These are phyloP conservation scores for Fusarium sacchari DNA, from an alignment of 2,329 filamentous ascomycete species.

Conservation along the genomic window DNA sequence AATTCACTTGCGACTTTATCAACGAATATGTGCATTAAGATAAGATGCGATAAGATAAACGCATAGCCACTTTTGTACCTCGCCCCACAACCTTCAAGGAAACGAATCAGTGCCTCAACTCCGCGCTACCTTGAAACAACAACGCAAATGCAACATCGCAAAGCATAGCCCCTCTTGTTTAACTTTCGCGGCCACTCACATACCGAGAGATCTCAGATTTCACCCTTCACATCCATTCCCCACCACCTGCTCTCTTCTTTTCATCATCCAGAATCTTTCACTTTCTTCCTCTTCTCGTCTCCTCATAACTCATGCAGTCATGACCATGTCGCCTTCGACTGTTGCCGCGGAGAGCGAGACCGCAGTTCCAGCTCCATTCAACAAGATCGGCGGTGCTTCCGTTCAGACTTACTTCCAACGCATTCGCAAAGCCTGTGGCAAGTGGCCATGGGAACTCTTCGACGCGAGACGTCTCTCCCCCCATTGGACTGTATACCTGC, in stretches of 20 bases:
- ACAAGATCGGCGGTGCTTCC: background rate
- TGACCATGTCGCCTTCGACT: background rate
- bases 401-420: background rate
- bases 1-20: background rate
- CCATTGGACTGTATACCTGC: background rate
- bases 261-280: background rate
- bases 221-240: fast-evolving
- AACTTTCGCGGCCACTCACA: no score
- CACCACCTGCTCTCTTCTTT: fast-evolving
- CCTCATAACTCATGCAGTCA: background rate
- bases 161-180: no score
- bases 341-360: background rate
- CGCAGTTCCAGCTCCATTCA: background rate
- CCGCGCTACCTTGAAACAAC: background rate
- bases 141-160: background rate
- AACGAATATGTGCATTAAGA: fast-evolving
- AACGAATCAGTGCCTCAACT: background rate
- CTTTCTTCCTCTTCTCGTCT: background rate
- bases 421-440: background rate
- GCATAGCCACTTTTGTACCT: background rate
- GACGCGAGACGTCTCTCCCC: background rate
- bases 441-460: background rate
- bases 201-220: no score
- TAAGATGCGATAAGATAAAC: background rate
- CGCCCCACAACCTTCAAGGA: background rate